phyloP scores from a whole-genome alignment of 1,139 yeast species.

The Yamadazyma jaroonii region DNA sequence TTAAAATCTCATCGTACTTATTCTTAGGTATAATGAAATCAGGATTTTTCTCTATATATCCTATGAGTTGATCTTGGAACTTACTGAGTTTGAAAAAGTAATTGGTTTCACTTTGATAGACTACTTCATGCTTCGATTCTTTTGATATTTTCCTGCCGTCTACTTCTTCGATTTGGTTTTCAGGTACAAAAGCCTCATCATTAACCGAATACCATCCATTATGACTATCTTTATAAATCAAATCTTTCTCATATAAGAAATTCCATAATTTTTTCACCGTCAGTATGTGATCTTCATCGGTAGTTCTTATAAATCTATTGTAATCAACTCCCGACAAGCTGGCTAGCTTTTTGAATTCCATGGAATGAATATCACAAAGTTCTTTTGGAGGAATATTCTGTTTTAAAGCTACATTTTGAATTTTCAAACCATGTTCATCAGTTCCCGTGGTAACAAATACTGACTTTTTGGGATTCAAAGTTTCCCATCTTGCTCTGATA shows the following conservation, averaged over 20 bases:
- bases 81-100: conserved; percentile 76
- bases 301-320: conserved; percentile 85
- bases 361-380: conserved; percentile 71
- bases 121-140: conserved; percentile 77
- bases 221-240: conserved; percentile 79
- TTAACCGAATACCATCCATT: conserved; percentile 94
- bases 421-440: conserved; percentile 95
- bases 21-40: conserved; percentile 63
- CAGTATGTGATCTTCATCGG: conserved; percentile 71
- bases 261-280: conserved; percentile 75
- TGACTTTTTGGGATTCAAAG: conserved; percentile 28
- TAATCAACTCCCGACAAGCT: conserved; percentile 51
- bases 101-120: conserved; percentile 74
- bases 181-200: conserved; percentile 94
- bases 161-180: conserved; percentile 59
- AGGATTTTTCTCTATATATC: conserved; percentile 45
- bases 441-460: conserved; percentile 84
- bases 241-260: conserved; percentile 53
- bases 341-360: conserved; percentile 65
- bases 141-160: conserved; percentile 49
- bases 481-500: conserved; percentile 72
- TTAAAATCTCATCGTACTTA: conserved; percentile 54
- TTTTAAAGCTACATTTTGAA: conserved; percentile 65
- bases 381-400: conserved; percentile 51
- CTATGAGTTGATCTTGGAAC: conserved; percentile 55